A percentile compares a stretch with the other conserved stretches of the same genome.
These are phyloP conservation scores for Eucalyptus globulus DNA, from an alignment of 345 rosid species.

Conservation along the genomic window DNA sequence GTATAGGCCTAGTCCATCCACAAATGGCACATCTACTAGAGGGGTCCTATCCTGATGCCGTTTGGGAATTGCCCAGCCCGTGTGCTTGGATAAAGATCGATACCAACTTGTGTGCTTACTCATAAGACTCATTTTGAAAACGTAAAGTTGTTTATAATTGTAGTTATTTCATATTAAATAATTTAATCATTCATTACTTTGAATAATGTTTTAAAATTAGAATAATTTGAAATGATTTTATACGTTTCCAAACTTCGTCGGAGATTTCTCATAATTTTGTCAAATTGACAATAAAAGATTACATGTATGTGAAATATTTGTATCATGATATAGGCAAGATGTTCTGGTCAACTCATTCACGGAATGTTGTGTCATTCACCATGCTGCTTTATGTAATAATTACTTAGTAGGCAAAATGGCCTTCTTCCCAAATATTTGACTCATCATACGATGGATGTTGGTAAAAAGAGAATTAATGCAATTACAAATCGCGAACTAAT, in stretches of 20 bases:
- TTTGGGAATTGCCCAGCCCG: not conserved
- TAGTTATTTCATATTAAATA: not conserved
- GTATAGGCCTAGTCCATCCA: not conserved
- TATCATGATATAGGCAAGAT: not conserved
- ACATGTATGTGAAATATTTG: not conserved
- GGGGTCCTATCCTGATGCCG: not conserved
- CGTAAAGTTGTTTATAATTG: not conserved
- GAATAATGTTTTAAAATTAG: not conserved
- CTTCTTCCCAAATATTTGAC: not conserved
- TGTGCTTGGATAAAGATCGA: not conserved
- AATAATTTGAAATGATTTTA: not conserved
- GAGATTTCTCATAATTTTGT: not conserved
- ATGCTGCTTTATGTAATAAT: not conserved
- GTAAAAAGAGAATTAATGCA: not conserved
- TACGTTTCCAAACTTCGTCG: not conserved
- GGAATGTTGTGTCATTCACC: not conserved
- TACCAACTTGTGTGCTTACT: not conserved
- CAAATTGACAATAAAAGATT: not conserved
- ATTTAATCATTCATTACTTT: not conserved
- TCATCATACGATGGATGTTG: not conserved
- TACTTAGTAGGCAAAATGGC: not conserved
- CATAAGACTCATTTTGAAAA: not conserved
- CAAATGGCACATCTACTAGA: rapidly evolving
- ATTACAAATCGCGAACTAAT: rapidly evolving
- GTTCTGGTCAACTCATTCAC: not conserved